A percentile compares a stretch with the other conserved stretches of the same genome.
Evolutionary conservation across 768 basidiomycete species (phyloP).

Genomic region (Phaeotremella fagi): DNA sequence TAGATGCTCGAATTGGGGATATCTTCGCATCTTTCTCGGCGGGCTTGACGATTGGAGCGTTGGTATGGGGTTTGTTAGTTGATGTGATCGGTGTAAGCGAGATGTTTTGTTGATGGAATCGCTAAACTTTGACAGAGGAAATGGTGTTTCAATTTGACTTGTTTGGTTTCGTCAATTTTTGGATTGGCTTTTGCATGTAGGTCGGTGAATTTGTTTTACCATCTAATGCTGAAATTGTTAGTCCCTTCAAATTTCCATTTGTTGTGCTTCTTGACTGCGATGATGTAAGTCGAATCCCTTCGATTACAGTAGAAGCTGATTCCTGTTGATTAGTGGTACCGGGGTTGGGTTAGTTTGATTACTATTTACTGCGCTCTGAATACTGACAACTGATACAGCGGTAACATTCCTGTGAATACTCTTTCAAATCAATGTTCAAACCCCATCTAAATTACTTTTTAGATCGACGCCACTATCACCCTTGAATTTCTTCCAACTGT

Average conservation of each 20-base stretch:
- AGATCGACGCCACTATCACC: constrained; percentile 45
- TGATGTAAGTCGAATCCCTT: constrained; percentile 2
- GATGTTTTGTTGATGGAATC: background rate
- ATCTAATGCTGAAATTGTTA: constrained; percentile 1
- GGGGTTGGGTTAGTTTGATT: constrained; percentile 19
- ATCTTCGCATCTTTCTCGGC: constrained; percentile 43
- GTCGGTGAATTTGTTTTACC: background rate
- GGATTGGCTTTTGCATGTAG: constrained; percentile 36
- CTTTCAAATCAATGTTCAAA: background rate
- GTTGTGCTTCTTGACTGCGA: constrained; percentile 18
- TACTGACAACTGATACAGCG: constrained; percentile 23
- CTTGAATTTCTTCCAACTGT: constrained; percentile 35
- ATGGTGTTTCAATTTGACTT: constrained; percentile 50
- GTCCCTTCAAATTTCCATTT: constrained; percentile 24
- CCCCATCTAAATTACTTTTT: no score
- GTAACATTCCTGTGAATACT: constrained; percentile 45
- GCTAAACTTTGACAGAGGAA: constrained; percentile 10
- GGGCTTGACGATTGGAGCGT: constrained; percentile 44
- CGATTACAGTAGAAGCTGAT: background rate
- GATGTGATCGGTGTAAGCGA: constrained; percentile 45
- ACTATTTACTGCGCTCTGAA: constrained; percentile 2
- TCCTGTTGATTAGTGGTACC: constrained; percentile 7
- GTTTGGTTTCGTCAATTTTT: constrained; percentile 47
- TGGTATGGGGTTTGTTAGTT: constrained; percentile 44
- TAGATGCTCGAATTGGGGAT: constrained; percentile 25